These are phyloP conservation scores for Cercospora zeae-maydis DNA, from an alignment of 2,329 filamentous ascomycete species.

Conservation along the genomic window DNA sequence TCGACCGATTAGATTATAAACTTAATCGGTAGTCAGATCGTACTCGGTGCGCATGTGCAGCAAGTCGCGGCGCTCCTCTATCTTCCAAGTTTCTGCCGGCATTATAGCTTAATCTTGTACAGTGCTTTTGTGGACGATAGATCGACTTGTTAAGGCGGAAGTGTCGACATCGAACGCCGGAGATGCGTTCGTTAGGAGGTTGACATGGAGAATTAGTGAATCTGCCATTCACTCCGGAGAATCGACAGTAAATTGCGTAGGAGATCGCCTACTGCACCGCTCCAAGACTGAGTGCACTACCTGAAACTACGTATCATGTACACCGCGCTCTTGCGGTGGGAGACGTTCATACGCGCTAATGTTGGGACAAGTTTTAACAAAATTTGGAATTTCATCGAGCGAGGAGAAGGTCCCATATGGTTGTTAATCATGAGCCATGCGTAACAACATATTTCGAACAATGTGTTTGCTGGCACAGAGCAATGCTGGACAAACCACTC, in stretches of 20 bases:
- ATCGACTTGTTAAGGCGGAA: background rate
- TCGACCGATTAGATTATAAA: conserved; percentile 10
- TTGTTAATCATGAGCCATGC: too few relatives aligned
- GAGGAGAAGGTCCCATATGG: too few relatives aligned
- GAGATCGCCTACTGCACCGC: background rate
- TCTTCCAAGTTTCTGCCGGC: background rate
- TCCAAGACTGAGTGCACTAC: background rate
- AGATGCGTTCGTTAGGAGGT: background rate
- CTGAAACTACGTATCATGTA: background rate
- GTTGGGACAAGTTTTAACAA: background rate
- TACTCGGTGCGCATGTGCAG: conserved; percentile 4
- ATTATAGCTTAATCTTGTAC: background rate
- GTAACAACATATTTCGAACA: too few relatives aligned
- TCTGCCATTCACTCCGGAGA: background rate
- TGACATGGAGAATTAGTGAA: background rate
- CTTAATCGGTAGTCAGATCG: background rate
- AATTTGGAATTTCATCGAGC: too few relatives aligned
- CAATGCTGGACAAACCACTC: too few relatives aligned
- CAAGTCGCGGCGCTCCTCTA: conserved; percentile 1
- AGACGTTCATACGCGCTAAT: background rate
- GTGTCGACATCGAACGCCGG: background rate
- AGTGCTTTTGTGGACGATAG: too few relatives aligned
- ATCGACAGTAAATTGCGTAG: accelerated
- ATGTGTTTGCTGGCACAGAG: too few relatives aligned
- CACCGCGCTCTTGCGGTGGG: background rate